Percentiles rank a stretch among this genome's conserved stretches.
These are phyloP conservation scores for Zea luxurians DNA, from an alignment of 176 grass and related monocot genomes.

Conservation along the genomic window DNA sequence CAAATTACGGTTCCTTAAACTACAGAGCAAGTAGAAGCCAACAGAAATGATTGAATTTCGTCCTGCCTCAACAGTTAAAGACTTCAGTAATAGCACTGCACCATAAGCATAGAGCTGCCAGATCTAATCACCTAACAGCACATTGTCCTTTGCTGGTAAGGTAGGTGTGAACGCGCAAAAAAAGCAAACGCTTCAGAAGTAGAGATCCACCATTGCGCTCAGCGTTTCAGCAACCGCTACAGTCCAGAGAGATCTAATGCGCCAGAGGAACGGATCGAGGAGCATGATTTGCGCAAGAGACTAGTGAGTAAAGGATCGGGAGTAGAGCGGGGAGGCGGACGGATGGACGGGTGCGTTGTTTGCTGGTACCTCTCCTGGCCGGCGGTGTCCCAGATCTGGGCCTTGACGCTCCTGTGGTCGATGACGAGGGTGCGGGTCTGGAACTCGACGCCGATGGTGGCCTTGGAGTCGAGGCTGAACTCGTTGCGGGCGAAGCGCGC, in stretches of 20 bases:
- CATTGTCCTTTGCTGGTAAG: not conserved
- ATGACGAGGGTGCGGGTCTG: constrained; percentile 57
- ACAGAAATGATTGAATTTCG: not conserved
- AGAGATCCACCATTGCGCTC: constrained; percentile 23
- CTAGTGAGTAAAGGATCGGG: not conserved
- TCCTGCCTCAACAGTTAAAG: not conserved
- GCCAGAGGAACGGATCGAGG: not conserved
- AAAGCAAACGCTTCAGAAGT: not conserved
- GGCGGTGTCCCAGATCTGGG: constrained; percentile 83
- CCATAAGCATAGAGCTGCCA: not conserved
- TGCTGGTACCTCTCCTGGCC: constrained; percentile 61
- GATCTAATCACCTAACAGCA: constrained; percentile 21
- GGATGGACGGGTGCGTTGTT: not conserved
- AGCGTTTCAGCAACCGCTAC: not conserved
- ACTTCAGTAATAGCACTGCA: not conserved
- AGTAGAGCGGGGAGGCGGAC: not conserved
- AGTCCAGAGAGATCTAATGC: constrained; percentile 6
- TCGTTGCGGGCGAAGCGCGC: constrained; percentile 69
- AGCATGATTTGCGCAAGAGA: not conserved
- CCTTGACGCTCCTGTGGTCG: constrained; percentile 57
- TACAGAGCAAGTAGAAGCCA: not conserved
- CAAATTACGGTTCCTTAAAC: not conserved
- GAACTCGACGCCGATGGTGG: constrained; percentile 99
- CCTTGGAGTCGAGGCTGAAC: constrained; percentile 96
- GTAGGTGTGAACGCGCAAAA: constrained; percentile 25